Conservation (phyloP, 345 rosid species). For the Cardamine chenopodiifolia region DNA sequence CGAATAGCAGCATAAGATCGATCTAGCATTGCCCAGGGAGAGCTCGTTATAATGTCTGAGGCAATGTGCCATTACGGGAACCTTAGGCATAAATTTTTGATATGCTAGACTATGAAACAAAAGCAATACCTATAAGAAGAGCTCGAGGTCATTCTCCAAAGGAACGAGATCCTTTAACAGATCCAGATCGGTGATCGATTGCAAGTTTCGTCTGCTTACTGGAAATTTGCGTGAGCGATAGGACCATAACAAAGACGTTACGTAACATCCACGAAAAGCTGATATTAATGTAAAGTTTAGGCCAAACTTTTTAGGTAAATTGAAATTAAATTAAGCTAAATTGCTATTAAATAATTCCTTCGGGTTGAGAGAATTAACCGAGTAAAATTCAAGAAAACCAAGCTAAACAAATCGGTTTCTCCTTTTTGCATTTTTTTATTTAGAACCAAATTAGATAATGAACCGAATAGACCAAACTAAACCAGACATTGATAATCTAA, state of each 20-base stretch:
- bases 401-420: not conserved
- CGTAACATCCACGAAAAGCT: constrained; percentile 36
- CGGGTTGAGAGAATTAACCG: constrained; percentile 2
- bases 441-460: not conserved
- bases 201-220: not conserved
- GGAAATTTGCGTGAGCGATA: constrained; percentile 17
- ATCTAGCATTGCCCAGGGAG: constrained; percentile 4
- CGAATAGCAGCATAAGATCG: not conserved
- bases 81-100: not conserved
- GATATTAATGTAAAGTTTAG: constrained; percentile 30
- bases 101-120: not conserved
- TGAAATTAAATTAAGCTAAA: not conserved
- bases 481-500: not conserved
- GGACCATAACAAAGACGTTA: constrained; percentile 32
- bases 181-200: constrained; percentile 64
- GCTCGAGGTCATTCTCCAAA: constrained; percentile 86
- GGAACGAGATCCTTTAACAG: constrained; percentile 84
- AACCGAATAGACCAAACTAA: constrained; percentile 12
- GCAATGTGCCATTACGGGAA: not conserved
- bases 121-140: constrained; percentile 63
- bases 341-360: not conserved
- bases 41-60: not conserved
- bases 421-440: not conserved
- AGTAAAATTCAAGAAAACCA: not conserved
- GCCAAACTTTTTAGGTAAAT: not conserved